Evolutionary conservation across 768 basidiomycete genomes (phyloP).

Genomic region (Pleurotus giganteus): DNA sequence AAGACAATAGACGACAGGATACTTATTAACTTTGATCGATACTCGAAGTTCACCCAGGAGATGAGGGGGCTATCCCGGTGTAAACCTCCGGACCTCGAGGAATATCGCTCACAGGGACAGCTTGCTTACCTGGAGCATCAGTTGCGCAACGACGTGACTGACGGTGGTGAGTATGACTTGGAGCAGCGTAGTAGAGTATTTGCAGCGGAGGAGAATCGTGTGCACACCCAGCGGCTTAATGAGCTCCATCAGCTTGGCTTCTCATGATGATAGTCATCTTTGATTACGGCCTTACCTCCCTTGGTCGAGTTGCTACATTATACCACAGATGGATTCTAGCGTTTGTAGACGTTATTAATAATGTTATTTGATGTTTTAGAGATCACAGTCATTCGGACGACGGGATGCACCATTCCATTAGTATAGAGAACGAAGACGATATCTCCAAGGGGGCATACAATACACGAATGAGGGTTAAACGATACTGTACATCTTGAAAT

Average conservation of each 20-base stretch:
- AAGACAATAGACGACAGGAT: constrained; percentile 27
- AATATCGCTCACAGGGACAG: constrained; percentile 27
- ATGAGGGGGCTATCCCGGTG: constrained; percentile 31
- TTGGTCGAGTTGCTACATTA: too few species aligned
- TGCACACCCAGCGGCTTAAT: constrained; percentile 16
- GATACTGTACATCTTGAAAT: background rate
- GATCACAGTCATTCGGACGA: too few species aligned
- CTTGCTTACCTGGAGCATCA: constrained; percentile 42
- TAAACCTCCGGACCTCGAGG: constrained; percentile 31
- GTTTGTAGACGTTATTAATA: too few species aligned
- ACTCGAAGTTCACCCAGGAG: constrained; percentile 33
- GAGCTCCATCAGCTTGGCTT: constrained; percentile 25
- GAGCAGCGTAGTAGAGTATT: constrained; percentile 29
- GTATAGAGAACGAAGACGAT: background rate
- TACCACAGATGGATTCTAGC: too few species aligned
- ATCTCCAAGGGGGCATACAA: background rate
- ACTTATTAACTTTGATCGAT: constrained; percentile 44
- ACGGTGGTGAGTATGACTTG: constrained; percentile 30
- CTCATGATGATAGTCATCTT: constrained; percentile 5
- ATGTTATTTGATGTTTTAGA: background rate
- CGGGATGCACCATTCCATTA: background rate
- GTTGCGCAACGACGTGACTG: constrained; percentile 28
- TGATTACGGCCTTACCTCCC: background rate
- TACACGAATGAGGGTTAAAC: background rate
- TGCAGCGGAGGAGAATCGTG: constrained; percentile 26